Percentiles rank a stretch among this genome's conserved stretches.
These are phyloP conservation scores for Capsella bursapastoris DNA, from an alignment of 345 rosid species.

Conservation along the genomic window DNA sequence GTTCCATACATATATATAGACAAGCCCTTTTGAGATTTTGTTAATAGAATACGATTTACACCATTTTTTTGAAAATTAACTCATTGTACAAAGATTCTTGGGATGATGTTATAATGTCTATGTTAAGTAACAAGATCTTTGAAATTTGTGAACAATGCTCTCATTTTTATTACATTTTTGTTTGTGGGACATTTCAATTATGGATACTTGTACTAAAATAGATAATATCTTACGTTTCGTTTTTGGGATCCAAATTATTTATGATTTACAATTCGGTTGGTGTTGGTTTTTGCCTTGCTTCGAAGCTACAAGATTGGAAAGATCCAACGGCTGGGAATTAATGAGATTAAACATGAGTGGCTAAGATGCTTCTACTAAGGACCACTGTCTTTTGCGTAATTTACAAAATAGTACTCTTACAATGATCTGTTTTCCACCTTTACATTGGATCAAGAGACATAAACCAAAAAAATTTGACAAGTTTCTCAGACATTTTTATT, in stretches of 20 bases:
- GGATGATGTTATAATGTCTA: not conserved
- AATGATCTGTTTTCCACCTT: not conserved
- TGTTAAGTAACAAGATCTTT: not conserved
- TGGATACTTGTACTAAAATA: conserved; percentile 7
- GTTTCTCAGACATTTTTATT: conserved; percentile 33
- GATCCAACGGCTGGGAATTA: conserved; percentile 41
- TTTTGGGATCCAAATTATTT: not conserved
- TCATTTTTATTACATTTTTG: not conserved
- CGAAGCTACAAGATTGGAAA: conserved; percentile 18
- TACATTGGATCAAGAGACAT: not conserved
- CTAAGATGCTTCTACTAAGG: conserved; percentile 7
- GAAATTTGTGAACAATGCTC: not conserved
- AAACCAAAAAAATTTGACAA: not conserved
- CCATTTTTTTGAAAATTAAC: not conserved
- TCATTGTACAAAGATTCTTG: not conserved
- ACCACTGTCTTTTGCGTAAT: conserved; percentile 10
- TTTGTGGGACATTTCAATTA: conserved; percentile 2
- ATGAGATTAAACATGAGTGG: conserved; percentile 5
- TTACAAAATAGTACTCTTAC: not conserved
- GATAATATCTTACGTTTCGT: conserved; percentile 8
- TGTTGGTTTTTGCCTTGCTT: conserved; percentile 40
- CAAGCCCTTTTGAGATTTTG: not conserved
- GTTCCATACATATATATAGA: conserved; percentile 1
- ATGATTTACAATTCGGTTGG: conserved; percentile 11
- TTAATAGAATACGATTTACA: conserved; percentile 35